Base-by-base conservation (phyloP, 2,329 filamentous ascomycete species). In the Penicillium sp. region DNA sequence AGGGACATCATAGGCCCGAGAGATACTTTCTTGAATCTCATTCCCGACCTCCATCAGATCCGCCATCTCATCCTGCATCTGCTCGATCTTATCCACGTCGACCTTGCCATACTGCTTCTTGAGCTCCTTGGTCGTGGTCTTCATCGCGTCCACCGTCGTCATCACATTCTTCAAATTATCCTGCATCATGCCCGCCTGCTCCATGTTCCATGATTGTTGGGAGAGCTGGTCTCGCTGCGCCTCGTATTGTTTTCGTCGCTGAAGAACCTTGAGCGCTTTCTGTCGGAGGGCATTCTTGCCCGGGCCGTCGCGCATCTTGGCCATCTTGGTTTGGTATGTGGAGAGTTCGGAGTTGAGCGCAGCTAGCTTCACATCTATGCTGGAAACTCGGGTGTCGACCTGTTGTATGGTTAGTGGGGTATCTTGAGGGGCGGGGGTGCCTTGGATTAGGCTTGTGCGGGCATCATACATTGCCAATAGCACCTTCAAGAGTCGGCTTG, bases 151-250 rank as follows among this genome's bases (percentile, higher is more conserved):
- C 43, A 97, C 92, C 29, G 94, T 97, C 18, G 92, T 95, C 92
- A 97, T 97, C 61, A 94, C 93, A 75, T 97, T 97, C 75, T 95
- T 94, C 51, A 99, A 84, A 72, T 97, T 97, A 78, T 97, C 93
- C 79, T 96, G 92, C 93, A 97, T 97, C 83, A 92, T 95, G 72
- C 89, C 89, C 3, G 93, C 92, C 77, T 97, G 92, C 78, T 97
- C 92, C 92, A 99, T 97, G 78, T 97, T 97, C 92, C 92, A 97
- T 22, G 90, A 90, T 78, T 99, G 94, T 63, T 88, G 84, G 77
- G 96, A 89, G 52, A 97, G 86, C 77, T 97, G 92, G 69, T 97
- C 92, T 63, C 93, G 90, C 76, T 97, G 92, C 4, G 85, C 82
- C 77, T 99, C 94, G 85, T 96, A 96, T 76, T 92, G 88, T 73